A percentile compares a stretch with the other conserved stretches of the same genome.
Evolutionary conservation across 306 rosid species (phyloP).

Genomic region (Senna tora): DNA sequence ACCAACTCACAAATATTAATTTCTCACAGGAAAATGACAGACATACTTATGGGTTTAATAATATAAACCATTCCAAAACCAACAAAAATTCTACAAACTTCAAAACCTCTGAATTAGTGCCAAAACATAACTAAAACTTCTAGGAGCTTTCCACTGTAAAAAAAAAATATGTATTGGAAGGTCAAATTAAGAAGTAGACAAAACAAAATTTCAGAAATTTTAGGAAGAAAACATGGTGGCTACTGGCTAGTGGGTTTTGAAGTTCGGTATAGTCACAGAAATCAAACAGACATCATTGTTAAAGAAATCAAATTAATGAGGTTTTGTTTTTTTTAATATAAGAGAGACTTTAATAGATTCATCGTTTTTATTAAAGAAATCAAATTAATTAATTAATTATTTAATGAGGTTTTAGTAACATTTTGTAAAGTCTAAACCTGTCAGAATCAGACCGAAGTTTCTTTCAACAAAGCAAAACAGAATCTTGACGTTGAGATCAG

Average conservation of each 20-base stretch:
- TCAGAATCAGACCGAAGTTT: conserved; percentile 47
- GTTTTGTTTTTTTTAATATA: too few species aligned
- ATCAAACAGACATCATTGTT: conserved; percentile 35
- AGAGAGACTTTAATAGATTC: conserved; percentile 27
- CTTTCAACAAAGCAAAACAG: conserved; percentile 36
- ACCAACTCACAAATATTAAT: conserved; percentile 23
- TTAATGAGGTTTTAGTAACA: conserved; percentile 41
- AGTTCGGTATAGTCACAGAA: conserved; percentile 36
- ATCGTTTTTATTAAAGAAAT: conserved; percentile 34
- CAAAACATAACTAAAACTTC: conserved; percentile 26
- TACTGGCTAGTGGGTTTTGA: conserved; percentile 26
- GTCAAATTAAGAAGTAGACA: conserved; percentile 24
- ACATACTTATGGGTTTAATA: conserved; percentile 64
- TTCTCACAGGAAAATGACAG: conserved; percentile 60
- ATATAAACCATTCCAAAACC: conserved; percentile 37
- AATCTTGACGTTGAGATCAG: conserved; percentile 50
- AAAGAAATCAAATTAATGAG: background rate
- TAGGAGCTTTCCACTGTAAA: conserved; percentile 37
- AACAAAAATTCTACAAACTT: conserved; percentile 55
- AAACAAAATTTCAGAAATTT: conserved; percentile 24
- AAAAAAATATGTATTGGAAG: conserved; percentile 35
- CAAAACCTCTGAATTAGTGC: conserved; percentile 61
- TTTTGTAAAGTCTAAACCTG: conserved; percentile 22
- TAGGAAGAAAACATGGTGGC: conserved; percentile 22
- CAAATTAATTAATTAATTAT: too few species aligned